Evolutionary conservation across 1,284 basidiomycete genomes (phyloP), one percentile per base, ranked within the genome.

Genomic region (Trichosporon inkin): DNA sequence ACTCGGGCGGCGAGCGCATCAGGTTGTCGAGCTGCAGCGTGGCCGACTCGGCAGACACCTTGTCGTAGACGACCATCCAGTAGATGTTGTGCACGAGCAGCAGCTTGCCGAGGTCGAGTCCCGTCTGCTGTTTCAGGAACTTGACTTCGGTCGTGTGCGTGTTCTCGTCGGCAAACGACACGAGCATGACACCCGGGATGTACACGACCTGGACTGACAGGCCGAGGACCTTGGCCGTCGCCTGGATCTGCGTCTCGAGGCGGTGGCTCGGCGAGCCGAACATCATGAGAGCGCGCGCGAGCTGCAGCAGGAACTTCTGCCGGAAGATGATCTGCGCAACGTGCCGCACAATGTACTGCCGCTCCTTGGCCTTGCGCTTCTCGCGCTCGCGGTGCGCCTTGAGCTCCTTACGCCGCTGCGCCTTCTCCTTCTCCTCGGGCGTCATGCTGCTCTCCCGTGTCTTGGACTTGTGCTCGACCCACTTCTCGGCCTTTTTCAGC

Each of bases 211-310:
- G 88, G 65, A 90, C 83, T 71, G 88, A 84, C 68, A 94, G 83
- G 69, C 94, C 91, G 47, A 96, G 84, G 17, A 94, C 90, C 6
- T 84, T 84, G 13, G 88, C 91, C 3, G 92, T 92, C 24, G 88
- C 86, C 75, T 89, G 87, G 67, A 95, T 88, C 75, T 94, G 92
- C 6, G 89, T 84, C 71, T 88, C 89, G 49, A 95, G 83, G 51
- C 92, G 86, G 76, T 95, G 91, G 2, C 87, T 86, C n/a, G 92
- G 92, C 2, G 87, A 89, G 39, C 91, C 91, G 67, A 93, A 95
- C 90, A 93, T 93, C 90, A 95, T 94, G 81, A 96, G 84, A 8
- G 90, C 87, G 49, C 92, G 84, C 16, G 88, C 84, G 39, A 95
- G 84, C 80, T 95, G 95, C 74, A 94, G 80, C 61, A 96, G 82